Percentiles rank a stretch among this genome's conserved stretches.
phyloP scores from a whole-genome alignment of 2,329 filamentous ascomycete genomes.

The Pestalotiopsis fici region DNA sequence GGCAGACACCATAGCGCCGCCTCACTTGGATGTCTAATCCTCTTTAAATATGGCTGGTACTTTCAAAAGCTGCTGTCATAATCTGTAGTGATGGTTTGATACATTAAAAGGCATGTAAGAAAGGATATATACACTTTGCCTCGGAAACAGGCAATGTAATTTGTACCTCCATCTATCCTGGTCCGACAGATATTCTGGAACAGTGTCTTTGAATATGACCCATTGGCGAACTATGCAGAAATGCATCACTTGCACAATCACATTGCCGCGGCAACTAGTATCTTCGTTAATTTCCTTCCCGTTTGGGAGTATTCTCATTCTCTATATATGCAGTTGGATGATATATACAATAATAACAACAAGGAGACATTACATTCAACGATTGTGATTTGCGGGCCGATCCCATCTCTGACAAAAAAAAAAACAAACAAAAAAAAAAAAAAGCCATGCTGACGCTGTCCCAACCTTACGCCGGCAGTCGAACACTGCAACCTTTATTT shows the following conservation, averaged over 20 bases:
- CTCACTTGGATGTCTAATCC: too few relatives aligned
- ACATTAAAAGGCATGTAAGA: too few relatives aligned
- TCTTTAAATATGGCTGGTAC: too few relatives aligned
- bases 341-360: conserved; percentile 18
- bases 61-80: too few relatives aligned
- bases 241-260: background rate
- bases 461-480: background rate
- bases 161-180: too few relatives aligned
- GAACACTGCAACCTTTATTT: background rate
- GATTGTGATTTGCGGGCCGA: conserved; percentile 17
- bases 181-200: too few relatives aligned
- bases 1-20: background rate
- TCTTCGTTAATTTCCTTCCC: too few relatives aligned
- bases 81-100: too few relatives aligned
- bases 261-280: background rate
- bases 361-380: conserved; percentile 24
- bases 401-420: background rate
- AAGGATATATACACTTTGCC: too few relatives aligned
- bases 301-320: background rate
- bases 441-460: background rate
- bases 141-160: too few relatives aligned
- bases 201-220: too few relatives aligned
- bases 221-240: too few relatives aligned
- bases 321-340: background rate
- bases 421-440: background rate